Percentiles rank a stretch among this genome's conserved stretches.
These are phyloP conservation scores for Candida buenavistaensis DNA, from an alignment of 1,139 yeast species.

Conservation along the genomic window DNA sequence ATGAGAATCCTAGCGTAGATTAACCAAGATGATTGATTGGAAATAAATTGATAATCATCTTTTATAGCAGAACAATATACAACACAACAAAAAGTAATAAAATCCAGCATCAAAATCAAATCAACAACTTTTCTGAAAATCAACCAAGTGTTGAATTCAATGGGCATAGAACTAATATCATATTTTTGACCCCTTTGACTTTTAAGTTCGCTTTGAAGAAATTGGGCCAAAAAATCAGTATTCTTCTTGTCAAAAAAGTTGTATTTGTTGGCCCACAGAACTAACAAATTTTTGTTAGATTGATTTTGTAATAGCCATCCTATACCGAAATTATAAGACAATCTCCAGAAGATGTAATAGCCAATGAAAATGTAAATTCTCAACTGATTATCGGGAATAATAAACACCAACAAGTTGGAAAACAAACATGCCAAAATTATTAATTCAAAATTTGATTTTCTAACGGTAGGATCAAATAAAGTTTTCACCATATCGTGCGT, in stretches of 20 bases:
- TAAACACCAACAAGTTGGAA: conserved; percentile 53
- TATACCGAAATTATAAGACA: conserved; percentile 76
- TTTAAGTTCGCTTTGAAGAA: conserved; percentile 46
- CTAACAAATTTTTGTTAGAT: conserved; percentile 58
- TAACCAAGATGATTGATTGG: conserved; percentile 35
- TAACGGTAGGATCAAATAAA: conserved; percentile 71
- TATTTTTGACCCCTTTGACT: conserved; percentile 63
- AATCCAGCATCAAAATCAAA: conserved; percentile 83
- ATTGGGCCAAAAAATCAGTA: conserved; percentile 35
- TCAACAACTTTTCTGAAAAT: conserved; percentile 80
- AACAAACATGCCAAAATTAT: conserved; percentile 54
- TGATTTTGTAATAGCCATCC: conserved; percentile 71
- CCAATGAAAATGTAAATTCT: conserved; percentile 50
- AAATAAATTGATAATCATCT: conserved; percentile 41
- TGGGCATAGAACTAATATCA: conserved; percentile 54
- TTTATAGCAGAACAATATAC: conserved; percentile 59
- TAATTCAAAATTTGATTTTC: conserved; percentile 67
- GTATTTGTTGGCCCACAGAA: conserved; percentile 51
- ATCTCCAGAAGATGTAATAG: conserved; percentile 74
- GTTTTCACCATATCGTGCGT: conserved; percentile 89
- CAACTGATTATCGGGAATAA: conserved; percentile 24
- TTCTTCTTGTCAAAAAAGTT: conserved; percentile 46
- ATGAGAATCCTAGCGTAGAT: conserved; percentile 37
- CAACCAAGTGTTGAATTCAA: conserved; percentile 84
- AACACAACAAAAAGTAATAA: conserved; percentile 70